Base-by-base conservation (phyloP, 2,329 filamentous ascomycete species). In the Geosmithia putterillii region DNA sequence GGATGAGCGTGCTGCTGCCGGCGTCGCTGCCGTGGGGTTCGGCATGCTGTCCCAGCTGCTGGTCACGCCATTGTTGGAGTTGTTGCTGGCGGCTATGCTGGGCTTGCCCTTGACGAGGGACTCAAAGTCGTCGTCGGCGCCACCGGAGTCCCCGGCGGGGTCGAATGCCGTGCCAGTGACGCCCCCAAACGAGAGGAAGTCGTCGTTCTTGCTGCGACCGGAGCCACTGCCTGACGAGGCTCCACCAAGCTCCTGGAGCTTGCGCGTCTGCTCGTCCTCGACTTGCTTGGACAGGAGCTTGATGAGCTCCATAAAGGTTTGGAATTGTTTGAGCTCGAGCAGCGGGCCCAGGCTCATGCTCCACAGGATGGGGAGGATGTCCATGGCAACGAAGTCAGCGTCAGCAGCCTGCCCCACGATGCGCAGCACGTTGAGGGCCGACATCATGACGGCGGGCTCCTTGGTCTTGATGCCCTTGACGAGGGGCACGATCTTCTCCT, bases 381-480 rank as follows among this genome's bases (percentile, higher is more conserved):
- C 90, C 66, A 92, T 80, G 12, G 92, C 92, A 19, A 95, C 76
- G 56, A 95, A 96, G 38, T 95, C 92, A 2, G 82, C 76, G 56
- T 96, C 92, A 4, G 84, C 89, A 18, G 83, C 73, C 41, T 77
- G 76, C 8, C 88, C 88, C 22, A 98, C 82, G 41, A 95, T 83
- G 41, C 76, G 78, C 50, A 96, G 79, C 1, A 95, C 87, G 44
- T 81, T 82, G 28, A 96, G 69, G 1, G 88, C 83, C 6, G 90
- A 89, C 70, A 96, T 84, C 86, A 96, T 96, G 9, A 98, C 92
- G 7, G 88, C 89, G 0, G 92, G 92, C 59, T 98, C 92, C 58
- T 95, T 96, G 0, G 92, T 98, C 63, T 95, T 96, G 66, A 98
- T 96, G 2, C 73, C 88, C 55, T 86, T 88, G 47, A 98, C 72